Evolutionary conservation across 2,329 filamentous ascomycete species (phyloP), one percentile per base, ranked within the genome.

Genomic region (Cladosporium sp.): DNA sequence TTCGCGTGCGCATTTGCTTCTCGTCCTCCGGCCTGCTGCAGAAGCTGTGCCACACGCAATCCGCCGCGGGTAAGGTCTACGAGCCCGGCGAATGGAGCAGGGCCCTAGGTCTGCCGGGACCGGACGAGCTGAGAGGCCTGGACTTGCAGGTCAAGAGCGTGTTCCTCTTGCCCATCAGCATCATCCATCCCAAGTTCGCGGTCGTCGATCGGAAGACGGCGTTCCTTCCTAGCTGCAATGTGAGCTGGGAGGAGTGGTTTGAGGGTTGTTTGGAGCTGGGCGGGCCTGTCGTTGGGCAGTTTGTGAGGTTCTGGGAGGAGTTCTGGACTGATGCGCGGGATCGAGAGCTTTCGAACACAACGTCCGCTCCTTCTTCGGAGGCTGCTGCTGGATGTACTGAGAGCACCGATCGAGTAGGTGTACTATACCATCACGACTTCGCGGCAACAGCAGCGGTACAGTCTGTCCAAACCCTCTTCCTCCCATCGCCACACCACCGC

Each of bases 111-210:
- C 80, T 95, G 3, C 90, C 91, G 0, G 73, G 80, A 1, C 79
- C 83, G 3, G 78, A 81, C 7, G 80, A 84, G 37, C 80, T 86
- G 4, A 82, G 79, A 0, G 86, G 86, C 2, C 83, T 96, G 21
- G 85, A 93, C 62, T 73, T 96, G 37, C 80, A 83, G 0, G 86
- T 93, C 65, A 93, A 92, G 80, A 92, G 88, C 68, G 81, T 94
- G 8, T 96, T 96, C 77, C 87, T 94, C 68, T 81, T 88, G 2
- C 92, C 92, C 0, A 88, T 95, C 67, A 92, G 91, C 72, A 89
- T 96, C n/a, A 91, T 95, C 87, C 92, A 96, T 74, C 89, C 91
- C 0, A 96, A 96, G 72, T 94, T 91, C 70, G 82, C 94, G 44
- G 82, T 95, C 16, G 77, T 94, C 1, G 92, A 96, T 74, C 84